phyloP scores from a whole-genome alignment of 805 yeast species.

The Lipomyces kockii region DNA sequence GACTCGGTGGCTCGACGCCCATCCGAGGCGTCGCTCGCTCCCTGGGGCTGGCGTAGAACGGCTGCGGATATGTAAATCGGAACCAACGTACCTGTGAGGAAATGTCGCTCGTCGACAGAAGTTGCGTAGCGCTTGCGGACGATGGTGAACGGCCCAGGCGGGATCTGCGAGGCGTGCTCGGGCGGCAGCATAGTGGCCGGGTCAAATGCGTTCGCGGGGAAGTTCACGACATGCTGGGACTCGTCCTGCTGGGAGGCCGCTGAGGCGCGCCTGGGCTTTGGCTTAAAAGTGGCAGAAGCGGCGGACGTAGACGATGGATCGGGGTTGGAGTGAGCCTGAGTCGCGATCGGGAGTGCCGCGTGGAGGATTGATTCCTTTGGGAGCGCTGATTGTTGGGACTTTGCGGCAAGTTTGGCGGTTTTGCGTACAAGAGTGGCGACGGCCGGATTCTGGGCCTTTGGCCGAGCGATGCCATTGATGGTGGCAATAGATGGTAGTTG shows the following conservation, averaged over 20 bases:
- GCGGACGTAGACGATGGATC: neutral
- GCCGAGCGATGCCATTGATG: neutral
- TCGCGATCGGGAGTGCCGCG: neutral
- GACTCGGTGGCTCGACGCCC: neutral
- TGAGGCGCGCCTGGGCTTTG: conserved; percentile 4
- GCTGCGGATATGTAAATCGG: neutral
- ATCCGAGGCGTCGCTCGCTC: too few species aligned
- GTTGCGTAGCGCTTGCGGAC: conserved; percentile 65
- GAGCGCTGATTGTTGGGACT: neutral
- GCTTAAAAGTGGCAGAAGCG: neutral
- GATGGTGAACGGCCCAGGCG: conserved; percentile 18
- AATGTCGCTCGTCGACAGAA: conserved; percentile 65
- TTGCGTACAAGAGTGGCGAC: neutral
- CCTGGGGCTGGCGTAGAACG: too few species aligned
- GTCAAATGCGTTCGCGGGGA: conserved; percentile 28
- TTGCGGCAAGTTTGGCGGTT: neutral
- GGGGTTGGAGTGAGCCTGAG: neutral
- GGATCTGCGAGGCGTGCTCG: conserved; percentile 33
- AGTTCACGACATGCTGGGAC: conserved; percentile 28
- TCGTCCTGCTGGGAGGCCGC: conserved; percentile 13
- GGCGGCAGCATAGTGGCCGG: conserved; percentile 30
- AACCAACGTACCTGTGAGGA: conserved; percentile 33
- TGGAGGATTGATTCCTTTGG: neutral
- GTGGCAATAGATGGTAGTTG: neutral
- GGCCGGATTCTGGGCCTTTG: neutral